Percentiles rank a stretch among this genome's conserved stretches.
phyloP scores from a whole-genome alignment of 2,329 filamentous ascomycete species.

The Fonsecaea pedrosoi region DNA sequence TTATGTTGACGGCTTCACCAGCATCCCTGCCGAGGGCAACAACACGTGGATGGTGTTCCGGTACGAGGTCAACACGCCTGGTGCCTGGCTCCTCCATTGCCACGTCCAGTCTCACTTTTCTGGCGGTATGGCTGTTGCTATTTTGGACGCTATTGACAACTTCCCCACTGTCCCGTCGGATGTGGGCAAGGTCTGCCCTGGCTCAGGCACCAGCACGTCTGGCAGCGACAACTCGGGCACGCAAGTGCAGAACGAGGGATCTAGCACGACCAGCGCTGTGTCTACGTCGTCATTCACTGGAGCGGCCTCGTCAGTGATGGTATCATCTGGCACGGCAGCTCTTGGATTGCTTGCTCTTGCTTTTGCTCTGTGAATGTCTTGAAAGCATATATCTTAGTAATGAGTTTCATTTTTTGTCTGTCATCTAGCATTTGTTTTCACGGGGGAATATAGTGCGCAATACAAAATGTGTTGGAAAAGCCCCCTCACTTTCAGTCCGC shows the following conservation, averaged over 20 bases:
- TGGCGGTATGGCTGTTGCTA: constrained; percentile 63
- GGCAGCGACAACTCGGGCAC: constrained; percentile 9
- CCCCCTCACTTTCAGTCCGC: not conserved
- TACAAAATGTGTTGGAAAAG: constrained; percentile 11
- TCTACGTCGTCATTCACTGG: constrained; percentile 29
- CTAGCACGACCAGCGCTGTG: constrained; percentile 13
- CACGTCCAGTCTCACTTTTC: constrained; percentile 62
- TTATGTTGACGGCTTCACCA: constrained; percentile 58
- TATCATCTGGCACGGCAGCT: constrained; percentile 4
- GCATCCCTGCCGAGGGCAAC: constrained; percentile 44
- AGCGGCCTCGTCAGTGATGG: constrained; percentile 28
- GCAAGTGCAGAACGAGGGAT: constrained; percentile 13
- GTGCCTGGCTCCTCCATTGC: constrained; percentile 63
- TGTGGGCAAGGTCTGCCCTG: constrained; percentile 35
- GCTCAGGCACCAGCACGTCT: constrained; percentile 39
- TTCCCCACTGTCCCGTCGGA: constrained; percentile 40
- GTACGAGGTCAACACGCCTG: constrained; percentile 61
- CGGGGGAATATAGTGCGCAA: constrained; percentile 14
- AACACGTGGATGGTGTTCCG: constrained; percentile 59
- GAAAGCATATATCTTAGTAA: constrained; percentile 5
- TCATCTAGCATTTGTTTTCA: constrained; percentile 4
- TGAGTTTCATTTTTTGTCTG: constrained; percentile 6
- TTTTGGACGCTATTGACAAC: constrained; percentile 52
- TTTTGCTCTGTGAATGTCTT: constrained; percentile 16
- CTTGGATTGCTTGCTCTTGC: constrained; percentile 17